These are phyloP conservation scores for Myriosclerotinia duriaeana DNA, from an alignment of 2,329 filamentous ascomycete genomes.

Conservation along the genomic window DNA sequence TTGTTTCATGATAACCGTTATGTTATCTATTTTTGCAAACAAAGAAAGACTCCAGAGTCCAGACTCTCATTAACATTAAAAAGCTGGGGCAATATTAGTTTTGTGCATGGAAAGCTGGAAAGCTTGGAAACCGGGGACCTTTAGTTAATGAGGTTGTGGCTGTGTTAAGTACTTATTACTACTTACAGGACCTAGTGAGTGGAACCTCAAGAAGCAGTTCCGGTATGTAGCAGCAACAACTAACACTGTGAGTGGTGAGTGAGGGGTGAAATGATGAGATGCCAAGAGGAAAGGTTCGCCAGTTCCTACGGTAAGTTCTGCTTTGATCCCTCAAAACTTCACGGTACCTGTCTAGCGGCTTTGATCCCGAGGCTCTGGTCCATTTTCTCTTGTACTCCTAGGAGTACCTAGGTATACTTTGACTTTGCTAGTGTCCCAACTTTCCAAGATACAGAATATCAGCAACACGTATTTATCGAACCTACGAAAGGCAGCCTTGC, in stretches of 20 bases:
- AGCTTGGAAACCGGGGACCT: background rate
- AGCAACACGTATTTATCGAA: too few species aligned
- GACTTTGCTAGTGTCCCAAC: too few species aligned
- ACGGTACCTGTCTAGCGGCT: too few species aligned
- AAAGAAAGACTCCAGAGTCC: background rate
- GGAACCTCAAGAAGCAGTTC: background rate
- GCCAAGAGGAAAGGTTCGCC: background rate
- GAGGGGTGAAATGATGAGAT: background rate
- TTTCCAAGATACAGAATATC: too few species aligned
- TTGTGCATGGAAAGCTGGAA: background rate
- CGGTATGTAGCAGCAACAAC: background rate
- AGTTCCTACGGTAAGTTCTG: background rate
- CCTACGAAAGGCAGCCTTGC: too few species aligned
- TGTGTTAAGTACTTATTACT: background rate
- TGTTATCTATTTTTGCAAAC: slow-evolving; percentile 2
- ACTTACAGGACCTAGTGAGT: background rate
- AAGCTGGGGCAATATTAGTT: background rate
- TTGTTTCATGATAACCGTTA: background rate
- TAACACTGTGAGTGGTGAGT: background rate
- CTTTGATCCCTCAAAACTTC: too few species aligned
- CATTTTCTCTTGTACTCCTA: too few species aligned
- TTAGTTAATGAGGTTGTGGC: slow-evolving; percentile 1
- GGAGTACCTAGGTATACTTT: too few species aligned
- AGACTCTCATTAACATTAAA: background rate
- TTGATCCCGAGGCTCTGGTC: too few species aligned